Conservation (phyloP, 31 red algal species). For the Odonthalia washingtoniensis region DNA sequence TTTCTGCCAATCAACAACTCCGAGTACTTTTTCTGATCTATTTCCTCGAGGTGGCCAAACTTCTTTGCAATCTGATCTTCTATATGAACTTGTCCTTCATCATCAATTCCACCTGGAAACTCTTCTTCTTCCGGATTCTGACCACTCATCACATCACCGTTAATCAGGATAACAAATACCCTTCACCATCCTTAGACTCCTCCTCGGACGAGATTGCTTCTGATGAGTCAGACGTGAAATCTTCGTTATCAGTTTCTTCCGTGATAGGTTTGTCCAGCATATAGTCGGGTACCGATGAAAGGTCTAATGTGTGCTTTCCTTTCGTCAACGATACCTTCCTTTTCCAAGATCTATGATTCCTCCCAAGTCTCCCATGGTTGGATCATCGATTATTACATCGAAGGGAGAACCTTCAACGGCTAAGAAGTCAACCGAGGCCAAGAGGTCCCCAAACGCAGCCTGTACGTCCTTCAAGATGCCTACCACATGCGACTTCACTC, state of each 20-base stretch:
- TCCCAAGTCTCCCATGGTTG: not conserved
- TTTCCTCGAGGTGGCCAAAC: no score
- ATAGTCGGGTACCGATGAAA: not conserved
- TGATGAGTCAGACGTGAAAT: no score
- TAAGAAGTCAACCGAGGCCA: no score
- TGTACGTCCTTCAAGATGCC: no score
- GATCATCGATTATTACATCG: no score
- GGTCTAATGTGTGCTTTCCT: no score
- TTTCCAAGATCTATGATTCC: not conserved
- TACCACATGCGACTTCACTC: no score
- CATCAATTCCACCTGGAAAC: not conserved
- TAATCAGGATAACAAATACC: no score
- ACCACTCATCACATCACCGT: not conserved
- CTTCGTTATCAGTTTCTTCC: not conserved
- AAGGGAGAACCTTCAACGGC: no score
- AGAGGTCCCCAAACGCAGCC: no score
- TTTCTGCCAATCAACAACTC: no score
- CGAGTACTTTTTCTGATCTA: no score
- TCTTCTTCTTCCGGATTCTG: not conserved
- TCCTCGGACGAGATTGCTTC: not conserved
- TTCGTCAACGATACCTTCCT: not conserved
- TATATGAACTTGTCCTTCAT: not conserved
- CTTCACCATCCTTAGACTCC: not conserved
- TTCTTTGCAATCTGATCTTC: not conserved
- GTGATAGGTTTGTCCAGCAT: not conserved